A percentile compares a stretch with the other conserved stretches of the same genome.
These are phyloP conservation scores for Chernovozyma aurita DNA, from an alignment of 1,139 yeast genomes.

Conservation along the genomic window DNA sequence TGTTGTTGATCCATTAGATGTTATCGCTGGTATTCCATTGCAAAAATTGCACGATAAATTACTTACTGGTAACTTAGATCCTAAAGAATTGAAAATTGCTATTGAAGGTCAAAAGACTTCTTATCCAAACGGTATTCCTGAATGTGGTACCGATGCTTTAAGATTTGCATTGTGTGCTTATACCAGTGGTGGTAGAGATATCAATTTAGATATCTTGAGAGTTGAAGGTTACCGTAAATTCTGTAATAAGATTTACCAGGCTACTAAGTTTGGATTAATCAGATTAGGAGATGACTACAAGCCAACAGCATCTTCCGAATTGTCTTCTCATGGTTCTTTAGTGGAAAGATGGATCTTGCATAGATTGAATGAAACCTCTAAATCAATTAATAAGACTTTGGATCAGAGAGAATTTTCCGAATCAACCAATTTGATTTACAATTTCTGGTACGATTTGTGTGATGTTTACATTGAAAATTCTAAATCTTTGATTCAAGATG, in stretches of 20 bases:
- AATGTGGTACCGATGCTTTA: conserved; percentile 98
- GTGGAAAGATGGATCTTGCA: conserved; percentile 97
- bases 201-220: conserved; percentile 91
- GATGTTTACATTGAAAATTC: conserved; percentile 98
- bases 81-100: conserved; percentile 84
- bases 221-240: conserved; percentile 99
- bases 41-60: conserved; percentile 78
- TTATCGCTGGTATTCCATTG: conserved; percentile 80
- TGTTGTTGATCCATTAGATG: conserved; percentile 93
- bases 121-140: conserved; percentile 97
- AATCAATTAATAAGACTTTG: conserved; percentile 58
- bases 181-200: conserved; percentile 98
- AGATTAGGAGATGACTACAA: conserved; percentile 83
- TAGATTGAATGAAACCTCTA: conserved; percentile 69
- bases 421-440: conserved; percentile 81
- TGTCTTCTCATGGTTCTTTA: conserved; percentile 79
- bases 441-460: conserved; percentile 95
- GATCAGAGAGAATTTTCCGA: conserved; percentile 87
- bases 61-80: conserved; percentile 78
- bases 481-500: conserved; percentile 86
- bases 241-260: conserved; percentile 99
- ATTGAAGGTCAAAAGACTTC: conserved; percentile 82
- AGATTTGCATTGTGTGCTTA: conserved; percentile 98
- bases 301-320: conserved; percentile 62
- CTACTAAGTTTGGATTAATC: conserved; percentile 93